These are phyloP conservation scores for Hibiscus trionum DNA, from an alignment of 345 rosid species.

Conservation along the genomic window DNA sequence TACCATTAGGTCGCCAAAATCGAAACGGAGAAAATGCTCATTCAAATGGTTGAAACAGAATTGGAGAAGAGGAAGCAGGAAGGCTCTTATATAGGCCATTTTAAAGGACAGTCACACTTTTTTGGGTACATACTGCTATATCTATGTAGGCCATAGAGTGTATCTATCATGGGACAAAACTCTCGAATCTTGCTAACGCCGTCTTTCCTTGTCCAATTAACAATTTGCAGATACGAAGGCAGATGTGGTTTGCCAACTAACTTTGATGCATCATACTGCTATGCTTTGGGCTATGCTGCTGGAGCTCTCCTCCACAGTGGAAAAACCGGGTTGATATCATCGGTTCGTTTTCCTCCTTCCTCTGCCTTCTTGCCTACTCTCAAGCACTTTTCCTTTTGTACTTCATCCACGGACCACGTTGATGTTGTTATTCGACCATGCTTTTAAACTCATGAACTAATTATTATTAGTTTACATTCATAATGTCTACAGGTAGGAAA, in stretches of 20 bases:
- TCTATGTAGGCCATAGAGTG: not conserved
- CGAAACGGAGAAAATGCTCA: slow-evolving; percentile 97
- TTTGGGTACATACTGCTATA: slow-evolving; percentile 52
- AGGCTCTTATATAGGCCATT: slow-evolving; percentile 50
- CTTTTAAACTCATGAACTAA: not conserved
- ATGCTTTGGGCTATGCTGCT: slow-evolving; percentile 85
- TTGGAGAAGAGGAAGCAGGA: slow-evolving; percentile 75
- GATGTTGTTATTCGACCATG: not conserved
- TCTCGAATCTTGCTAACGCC: too few species aligned
- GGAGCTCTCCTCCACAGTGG: slow-evolving; percentile 84
- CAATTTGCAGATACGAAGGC: slow-evolving; percentile 73
- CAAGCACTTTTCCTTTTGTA: not conserved
- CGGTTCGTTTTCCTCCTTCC: slow-evolving; percentile 35
- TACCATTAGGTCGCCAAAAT: slow-evolving; percentile 76
- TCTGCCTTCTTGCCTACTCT: not conserved
- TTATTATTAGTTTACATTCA: not conserved
- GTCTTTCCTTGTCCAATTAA: slow-evolving; percentile 2
- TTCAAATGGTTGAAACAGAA: slow-evolving; percentile 96
- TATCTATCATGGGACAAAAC: too few species aligned
- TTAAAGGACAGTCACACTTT: slow-evolving; percentile 91
- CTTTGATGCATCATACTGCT: slow-evolving; percentile 86
- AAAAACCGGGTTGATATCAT: slow-evolving; percentile 84
- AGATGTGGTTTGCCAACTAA: slow-evolving; percentile 95
- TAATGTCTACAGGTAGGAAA: slow-evolving; percentile 64
- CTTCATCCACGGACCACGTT: not conserved